Conservation (phyloP, 768 basidiomycete genomes). For the Asterophora lycoperdoides region DNA sequence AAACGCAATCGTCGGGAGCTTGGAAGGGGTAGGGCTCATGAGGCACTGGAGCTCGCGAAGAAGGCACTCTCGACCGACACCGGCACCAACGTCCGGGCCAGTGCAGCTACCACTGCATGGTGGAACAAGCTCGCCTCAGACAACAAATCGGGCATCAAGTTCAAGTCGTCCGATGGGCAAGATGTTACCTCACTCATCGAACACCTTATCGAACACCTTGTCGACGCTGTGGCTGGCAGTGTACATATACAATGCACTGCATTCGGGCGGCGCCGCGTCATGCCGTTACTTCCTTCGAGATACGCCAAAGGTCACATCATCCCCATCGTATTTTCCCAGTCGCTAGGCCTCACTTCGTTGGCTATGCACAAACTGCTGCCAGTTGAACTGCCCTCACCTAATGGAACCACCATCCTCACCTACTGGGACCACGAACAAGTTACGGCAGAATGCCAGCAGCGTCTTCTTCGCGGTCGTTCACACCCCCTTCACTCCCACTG, state of each 20-base stretch:
- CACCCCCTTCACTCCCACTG: slow-evolving; percentile 40
- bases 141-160: slow-evolving; percentile 45
- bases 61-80: slow-evolving; percentile 31
- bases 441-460: slow-evolving; percentile 35
- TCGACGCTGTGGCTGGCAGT: slow-evolving; percentile 64
- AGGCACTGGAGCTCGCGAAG: slow-evolving; percentile 67
- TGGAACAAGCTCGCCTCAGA: slow-evolving; percentile 62
- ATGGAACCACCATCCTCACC: slow-evolving; percentile 44
- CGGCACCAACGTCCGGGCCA: slow-evolving; percentile 28
- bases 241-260: slow-evolving; percentile 63
- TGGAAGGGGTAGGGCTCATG: slow-evolving; percentile 66
- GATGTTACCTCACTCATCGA: slow-evolving; percentile 66
- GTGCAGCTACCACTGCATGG: slow-evolving; percentile 44
- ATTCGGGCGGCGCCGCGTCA: slow-evolving; percentile 78
- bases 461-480: slow-evolving; percentile 44
- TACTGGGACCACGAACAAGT: slow-evolving; percentile 37
- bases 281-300: slow-evolving; percentile 74
- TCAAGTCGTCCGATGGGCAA: slow-evolving; percentile 73
- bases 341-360: slow-evolving; percentile 42
- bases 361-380: slow-evolving; percentile 38
- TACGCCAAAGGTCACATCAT: slow-evolving; percentile 48
- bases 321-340: slow-evolving; percentile 44
- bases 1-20: slow-evolving; percentile 43
- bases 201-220: slow-evolving; percentile 62
- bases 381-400: slow-evolving; percentile 35